Base-by-base conservation (phyloP, 768 basidiomycete species). In the Termitomyces heimii region DNA sequence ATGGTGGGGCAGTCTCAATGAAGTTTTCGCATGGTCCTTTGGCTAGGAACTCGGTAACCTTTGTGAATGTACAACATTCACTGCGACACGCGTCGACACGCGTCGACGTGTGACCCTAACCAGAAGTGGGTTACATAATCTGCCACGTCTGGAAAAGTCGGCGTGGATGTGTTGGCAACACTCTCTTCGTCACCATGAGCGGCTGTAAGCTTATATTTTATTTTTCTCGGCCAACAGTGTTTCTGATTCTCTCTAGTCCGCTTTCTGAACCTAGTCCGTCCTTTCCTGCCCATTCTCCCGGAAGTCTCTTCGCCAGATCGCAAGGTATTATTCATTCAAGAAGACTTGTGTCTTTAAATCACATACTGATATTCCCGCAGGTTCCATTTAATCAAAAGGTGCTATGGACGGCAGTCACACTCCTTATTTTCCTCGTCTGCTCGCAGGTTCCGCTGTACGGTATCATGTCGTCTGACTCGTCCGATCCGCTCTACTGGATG, bases 401-500 rank as follows among this genome's bases (percentile, higher is more conserved):
- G 61, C 77, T 95, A 87, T 98, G 95, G 96, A 99, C 96, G 8
- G 94, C 96, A 56, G 94, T 98, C 31, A 98, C 96, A 3, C 93
- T 99, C 68, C 88, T 98, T 75, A 98, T 99, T 73, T 98, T 98
- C 90, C 76, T 99, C 68, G 96, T 98, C 62, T 98, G 96, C 82
- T 98, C 95, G 28, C 97, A 98, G 77, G 96, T 98, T 32, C 97
- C 97, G 6, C 82, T 99, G 47, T 99, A 98, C 74, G 97, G 97
- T 61, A 98, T 99, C 84, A 96, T 98, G 88, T 97, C 94, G 29
- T 97, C 94, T 58, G 96, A 99, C 81, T 97, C 94, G 63, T 94
- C 94, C 54, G 96, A 99, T 77, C 97, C 97, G 14, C 85, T 99
- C 43, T 98, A 97, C 79, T 98, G 96, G 97, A 94, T 98, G 89